phyloP scores from a whole-genome alignment of 2,329 filamentous ascomycete species.

The Colletotrichum magnum region DNA sequence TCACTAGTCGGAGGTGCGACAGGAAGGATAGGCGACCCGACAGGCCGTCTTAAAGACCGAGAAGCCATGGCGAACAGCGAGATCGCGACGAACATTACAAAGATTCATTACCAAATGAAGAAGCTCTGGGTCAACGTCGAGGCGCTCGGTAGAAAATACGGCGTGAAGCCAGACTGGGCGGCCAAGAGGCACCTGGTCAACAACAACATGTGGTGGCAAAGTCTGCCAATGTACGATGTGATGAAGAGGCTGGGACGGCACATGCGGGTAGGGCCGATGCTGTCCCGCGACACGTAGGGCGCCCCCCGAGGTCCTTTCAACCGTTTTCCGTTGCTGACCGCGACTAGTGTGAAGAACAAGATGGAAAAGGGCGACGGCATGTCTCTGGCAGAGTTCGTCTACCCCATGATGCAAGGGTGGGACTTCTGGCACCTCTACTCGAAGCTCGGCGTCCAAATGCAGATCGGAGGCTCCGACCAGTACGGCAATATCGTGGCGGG shows the following conservation, averaged over 20 bases:
- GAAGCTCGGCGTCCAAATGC: slow-evolving; percentile 79
- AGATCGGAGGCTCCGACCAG: slow-evolving; percentile 96
- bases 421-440: slow-evolving; percentile 93
- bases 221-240: slow-evolving; percentile 80
- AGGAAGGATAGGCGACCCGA: slow-evolving; percentile 84
- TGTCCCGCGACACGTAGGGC: slow-evolving; percentile 86
- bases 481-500: slow-evolving; percentile 96
- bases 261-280: slow-evolving; percentile 87
- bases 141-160: slow-evolving; percentile 73
- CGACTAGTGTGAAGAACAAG: slow-evolving; percentile 78
- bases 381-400: slow-evolving; percentile 93
- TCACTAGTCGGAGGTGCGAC: slow-evolving; percentile 82
- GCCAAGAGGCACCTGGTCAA: slow-evolving; percentile 80
- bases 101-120: slow-evolving; percentile 78
- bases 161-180: slow-evolving; percentile 73
- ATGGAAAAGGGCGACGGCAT: slow-evolving; percentile 91
- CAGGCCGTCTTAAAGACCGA: slow-evolving; percentile 75
- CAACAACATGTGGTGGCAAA: slow-evolving; percentile 88
- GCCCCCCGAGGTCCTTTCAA: too few relatives aligned
- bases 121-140: slow-evolving; percentile 83
- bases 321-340: background rate
- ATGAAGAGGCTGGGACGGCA: slow-evolving; percentile 80
- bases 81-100: slow-evolving; percentile 74
- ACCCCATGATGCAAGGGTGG: slow-evolving; percentile 94
- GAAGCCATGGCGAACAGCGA: slow-evolving; percentile 65